Base-by-base conservation (phyloP, 1,284 basidiomycete genomes). In the Lentinula novae-zelandiae region DNA sequence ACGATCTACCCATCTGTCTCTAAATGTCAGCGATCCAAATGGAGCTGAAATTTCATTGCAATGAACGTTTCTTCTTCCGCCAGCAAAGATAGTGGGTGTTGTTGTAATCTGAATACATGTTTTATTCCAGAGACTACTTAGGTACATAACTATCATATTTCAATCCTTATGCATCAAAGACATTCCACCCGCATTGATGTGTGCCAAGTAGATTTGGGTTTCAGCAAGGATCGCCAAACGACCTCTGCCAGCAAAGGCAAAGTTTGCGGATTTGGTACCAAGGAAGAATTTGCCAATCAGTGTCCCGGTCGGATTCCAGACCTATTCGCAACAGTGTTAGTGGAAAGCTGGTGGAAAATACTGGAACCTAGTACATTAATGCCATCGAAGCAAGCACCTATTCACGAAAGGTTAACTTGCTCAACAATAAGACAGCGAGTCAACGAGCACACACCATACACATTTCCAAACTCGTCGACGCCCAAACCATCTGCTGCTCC, bases 261-360 rank as follows among this genome's bases (percentile, higher is more conserved):
- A 76, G 69, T 92, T 89, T 27, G 89, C 81, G 2, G 81, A 78
- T 0, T 76, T 77, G 3, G 71, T 76, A 15, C 84, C 85, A 0
- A 86, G 62, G 74, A 87, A 91, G 70, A 93, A 86, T 72, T 92
- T 93, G 46, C 90, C 90, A 10, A 93, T 73, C 2, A 92, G 75
- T 2, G 76, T 80, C 1, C 90, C 90, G 13, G 78, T 67, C 0
- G 80, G 67, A 67, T 84, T 82, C 82, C 85, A 91, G 1, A 92
- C 86, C 73, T 86, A 66, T 66, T 15, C 53, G 17, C 62, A 62
- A 15, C 64, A 53, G 10, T 15, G 6, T 8, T 9, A 46, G 44
- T n/a, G 8, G 20, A 22, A 3, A 44, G 17, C 13, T 10, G 9
- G 38, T 39, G 13, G 12, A 39, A 27, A 27, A 27, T 27, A 27